phyloP scores from a whole-genome alignment of 2,329 filamentous ascomycete genomes.

The Alternaria sp. region DNA sequence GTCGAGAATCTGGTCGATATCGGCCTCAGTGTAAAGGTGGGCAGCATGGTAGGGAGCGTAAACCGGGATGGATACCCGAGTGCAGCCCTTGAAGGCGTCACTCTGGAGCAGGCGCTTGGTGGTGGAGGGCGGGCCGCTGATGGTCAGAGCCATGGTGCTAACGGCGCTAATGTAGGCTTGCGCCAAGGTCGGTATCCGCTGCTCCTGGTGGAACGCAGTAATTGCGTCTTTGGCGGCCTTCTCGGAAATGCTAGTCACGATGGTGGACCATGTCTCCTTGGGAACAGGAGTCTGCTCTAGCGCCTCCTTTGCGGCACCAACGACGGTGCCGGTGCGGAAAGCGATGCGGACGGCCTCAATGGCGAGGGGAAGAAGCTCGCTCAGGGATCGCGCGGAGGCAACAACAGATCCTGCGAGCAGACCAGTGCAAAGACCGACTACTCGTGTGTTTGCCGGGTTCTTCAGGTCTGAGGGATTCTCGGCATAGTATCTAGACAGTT shows the following conservation, averaged over 20 bases:
- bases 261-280: slow-evolving; percentile 70
- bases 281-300: slow-evolving; percentile 61
- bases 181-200: slow-evolving; percentile 57
- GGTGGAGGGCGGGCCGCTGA: slow-evolving; percentile 64
- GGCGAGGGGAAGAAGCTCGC: slow-evolving; percentile 66
- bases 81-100: slow-evolving; percentile 56
- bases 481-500: slow-evolving; percentile 51
- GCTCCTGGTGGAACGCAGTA: slow-evolving; percentile 63
- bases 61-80: slow-evolving; percentile 61
- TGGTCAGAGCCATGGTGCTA: slow-evolving; percentile 64
- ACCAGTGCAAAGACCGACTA: slow-evolving; percentile 72
- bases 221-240: slow-evolving; percentile 59
- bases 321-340: slow-evolving; percentile 65
- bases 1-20: slow-evolving; percentile 59
- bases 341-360: slow-evolving; percentile 70
- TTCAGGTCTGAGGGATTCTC: slow-evolving; percentile 62
- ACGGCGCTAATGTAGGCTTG: slow-evolving; percentile 66
- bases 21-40: slow-evolving; percentile 59
- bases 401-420: slow-evolving; percentile 73
- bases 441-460: slow-evolving; percentile 56
- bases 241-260: slow-evolving; percentile 64
- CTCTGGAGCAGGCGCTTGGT: slow-evolving; percentile 60
- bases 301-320: slow-evolving; percentile 51
- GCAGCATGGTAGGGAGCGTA: slow-evolving; percentile 66
- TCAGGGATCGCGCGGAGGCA: slow-evolving; percentile 67